Evolutionary conservation across 2,329 filamentous ascomycete species (phyloP).

Genomic region (Venturia carpophila): DNA sequence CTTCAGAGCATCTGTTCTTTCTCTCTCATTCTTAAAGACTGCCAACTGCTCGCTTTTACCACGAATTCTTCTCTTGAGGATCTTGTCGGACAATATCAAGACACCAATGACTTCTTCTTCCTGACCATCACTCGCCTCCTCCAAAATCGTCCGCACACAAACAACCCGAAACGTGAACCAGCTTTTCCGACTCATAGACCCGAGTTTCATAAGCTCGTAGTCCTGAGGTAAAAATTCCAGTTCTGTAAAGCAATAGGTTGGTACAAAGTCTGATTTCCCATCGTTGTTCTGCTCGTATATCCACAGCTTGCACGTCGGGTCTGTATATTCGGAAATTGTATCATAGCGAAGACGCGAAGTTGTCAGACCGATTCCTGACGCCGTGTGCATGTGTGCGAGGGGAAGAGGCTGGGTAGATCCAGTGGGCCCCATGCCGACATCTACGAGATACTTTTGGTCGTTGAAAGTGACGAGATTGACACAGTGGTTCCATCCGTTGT

Average conservation of each 20-base stretch:
- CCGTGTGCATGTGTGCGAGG: conserved; percentile 21
- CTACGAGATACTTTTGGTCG: conserved; percentile 31
- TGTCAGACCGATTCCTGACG: conserved; percentile 18
- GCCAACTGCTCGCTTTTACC: conserved; percentile 36
- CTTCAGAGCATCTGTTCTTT: conserved; percentile 37
- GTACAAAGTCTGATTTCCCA: conserved; percentile 45
- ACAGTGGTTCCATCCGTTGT: conserved; percentile 31
- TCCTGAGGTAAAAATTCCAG: conserved; percentile 56
- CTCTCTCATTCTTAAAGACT: conserved; percentile 36
- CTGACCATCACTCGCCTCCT: conserved; percentile 22
- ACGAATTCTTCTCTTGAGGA: conserved; percentile 39
- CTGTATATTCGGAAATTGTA: conserved; percentile 28
- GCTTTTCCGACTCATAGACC: conserved; percentile 40
- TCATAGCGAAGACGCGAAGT: conserved; percentile 20
- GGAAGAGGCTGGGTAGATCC: conserved; percentile 28
- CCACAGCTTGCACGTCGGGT: conserved; percentile 36
- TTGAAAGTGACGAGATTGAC: conserved; percentile 38
- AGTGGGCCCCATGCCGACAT: conserved; percentile 37
- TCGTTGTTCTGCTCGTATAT: conserved; percentile 30
- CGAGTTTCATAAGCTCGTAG: conserved; percentile 54
- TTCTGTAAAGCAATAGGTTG: conserved; percentile 58
- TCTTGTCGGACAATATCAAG: conserved; percentile 36
- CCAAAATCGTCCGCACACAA: conserved; percentile 47
- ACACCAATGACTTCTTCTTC: conserved; percentile 27
- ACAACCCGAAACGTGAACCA: conserved; percentile 50